Conservation (phyloP, 257 asterid species). For the Solanum infundibuliforme region DNA sequence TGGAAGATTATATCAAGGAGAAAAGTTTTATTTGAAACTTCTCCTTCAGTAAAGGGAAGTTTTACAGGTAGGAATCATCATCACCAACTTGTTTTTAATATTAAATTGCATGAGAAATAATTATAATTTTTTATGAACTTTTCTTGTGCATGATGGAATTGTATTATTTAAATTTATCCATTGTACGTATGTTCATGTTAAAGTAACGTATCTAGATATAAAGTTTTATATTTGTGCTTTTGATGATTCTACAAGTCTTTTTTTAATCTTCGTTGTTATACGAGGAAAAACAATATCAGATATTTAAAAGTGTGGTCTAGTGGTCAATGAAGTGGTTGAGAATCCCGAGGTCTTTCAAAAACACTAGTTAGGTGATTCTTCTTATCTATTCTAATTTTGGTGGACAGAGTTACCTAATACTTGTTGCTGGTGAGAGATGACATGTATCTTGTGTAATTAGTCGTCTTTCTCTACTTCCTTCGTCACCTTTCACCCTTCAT, state of each 20-base stretch:
- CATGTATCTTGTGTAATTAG: no score
- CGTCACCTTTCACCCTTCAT: not conserved
- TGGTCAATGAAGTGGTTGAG: not conserved
- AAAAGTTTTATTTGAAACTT: conserved; percentile 28
- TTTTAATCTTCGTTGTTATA: not conserved
- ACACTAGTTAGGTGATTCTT: not conserved
- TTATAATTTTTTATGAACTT: not conserved
- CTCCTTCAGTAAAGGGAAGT: conserved; percentile 21
- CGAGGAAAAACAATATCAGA: not conserved
- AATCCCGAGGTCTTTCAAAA: no score
- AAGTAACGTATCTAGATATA: conserved; percentile 3
- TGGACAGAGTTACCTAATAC: not conserved
- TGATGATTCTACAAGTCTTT: not conserved
- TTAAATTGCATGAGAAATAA: not conserved
- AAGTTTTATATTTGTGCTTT: not conserved
- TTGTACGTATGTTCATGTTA: not conserved
- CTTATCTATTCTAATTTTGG: rapidly evolving
- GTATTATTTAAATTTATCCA: not conserved
- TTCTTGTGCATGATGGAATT: conserved; percentile 17
- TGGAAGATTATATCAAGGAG: conserved; percentile 25
- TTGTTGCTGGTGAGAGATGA: not conserved
- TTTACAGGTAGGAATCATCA: conserved; percentile 23
- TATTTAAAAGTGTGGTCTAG: no score
- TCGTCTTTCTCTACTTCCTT: not conserved
- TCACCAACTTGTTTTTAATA: not conserved